A percentile compares a stretch with the other conserved stretches of the same genome.
Evolutionary conservation across 208 protist genomes (phyloP).

Genomic region (Leishmania gerbilli): DNA sequence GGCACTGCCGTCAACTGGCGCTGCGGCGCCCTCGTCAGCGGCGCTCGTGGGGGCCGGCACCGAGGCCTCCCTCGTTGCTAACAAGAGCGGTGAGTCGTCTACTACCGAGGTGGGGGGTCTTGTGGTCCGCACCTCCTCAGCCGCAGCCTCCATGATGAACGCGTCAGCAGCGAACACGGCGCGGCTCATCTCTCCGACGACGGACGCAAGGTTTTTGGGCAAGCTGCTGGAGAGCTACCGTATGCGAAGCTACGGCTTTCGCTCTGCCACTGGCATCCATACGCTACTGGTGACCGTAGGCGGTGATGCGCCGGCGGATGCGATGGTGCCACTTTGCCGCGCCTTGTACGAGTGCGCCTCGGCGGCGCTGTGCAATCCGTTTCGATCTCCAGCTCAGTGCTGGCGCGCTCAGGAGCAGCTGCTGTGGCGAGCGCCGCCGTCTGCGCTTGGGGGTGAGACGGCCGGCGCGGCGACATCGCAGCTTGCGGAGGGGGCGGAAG

Average conservation of each 20-base stretch:
- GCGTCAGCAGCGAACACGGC: conserved; percentile 16
- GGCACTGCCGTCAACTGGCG: background rate
- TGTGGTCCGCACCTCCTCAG: background rate
- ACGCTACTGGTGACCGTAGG: conserved; percentile 79
- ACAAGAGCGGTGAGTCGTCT: background rate
- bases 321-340: conserved; percentile 83
- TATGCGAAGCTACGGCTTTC: conserved; percentile 78
- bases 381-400: conserved; percentile 47
- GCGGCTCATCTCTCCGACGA: conserved; percentile 39
- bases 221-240: conserved; percentile 62
- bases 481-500: background rate
- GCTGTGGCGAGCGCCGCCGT: conserved; percentile 17
- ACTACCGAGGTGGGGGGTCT: background rate
- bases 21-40: background rate
- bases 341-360: conserved; percentile 77
- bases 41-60: background rate
- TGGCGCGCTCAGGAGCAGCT: conserved; percentile 49
- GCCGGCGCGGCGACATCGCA: background rate
- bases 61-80: conserved; percentile 14
- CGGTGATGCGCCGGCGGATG: conserved; percentile 57
- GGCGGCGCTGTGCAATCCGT: conserved; percentile 76
- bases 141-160: background rate
- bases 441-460: background rate
- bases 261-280: conserved; percentile 69
- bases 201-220: conserved; percentile 73